A percentile compares a stretch with the other conserved stretches of the same genome.
Evolutionary conservation across 148 eudicot species (phyloP).

Genomic region (Pharnaceum exiguum): DNA sequence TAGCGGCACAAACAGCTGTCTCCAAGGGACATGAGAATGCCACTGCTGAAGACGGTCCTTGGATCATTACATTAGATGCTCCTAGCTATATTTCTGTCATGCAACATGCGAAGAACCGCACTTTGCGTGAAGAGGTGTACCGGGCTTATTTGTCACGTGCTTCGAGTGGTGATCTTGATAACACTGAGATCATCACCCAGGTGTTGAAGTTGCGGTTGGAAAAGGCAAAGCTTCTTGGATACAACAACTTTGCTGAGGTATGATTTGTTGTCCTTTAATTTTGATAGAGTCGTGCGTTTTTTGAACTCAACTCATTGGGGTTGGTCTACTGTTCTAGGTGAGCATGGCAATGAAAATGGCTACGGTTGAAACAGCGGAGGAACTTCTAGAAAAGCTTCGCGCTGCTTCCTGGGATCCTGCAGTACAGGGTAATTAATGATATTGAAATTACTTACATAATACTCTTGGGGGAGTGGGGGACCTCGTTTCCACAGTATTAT

Average conservation of each 20-base stretch:
- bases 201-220: slow-evolving; percentile 85
- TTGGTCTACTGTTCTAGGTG: slow-evolving; percentile 45
- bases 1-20: slow-evolving; percentile 94
- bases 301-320: slow-evolving; percentile 18
- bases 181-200: slow-evolving; percentile 74
- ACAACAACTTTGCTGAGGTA: slow-evolving; percentile 94
- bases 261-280: not conserved
- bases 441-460: not conserved
- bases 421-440: slow-evolving; percentile 55
- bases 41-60: slow-evolving; percentile 88
- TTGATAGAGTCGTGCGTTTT: not conserved
- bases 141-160: slow-evolving; percentile 90
- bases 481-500: no score
- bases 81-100: slow-evolving; percentile 88
- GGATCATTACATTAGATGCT: slow-evolving; percentile 92
- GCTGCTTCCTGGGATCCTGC: slow-evolving; percentile 94
- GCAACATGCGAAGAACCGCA: slow-evolving; percentile 86
- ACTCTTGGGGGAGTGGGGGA: no score
- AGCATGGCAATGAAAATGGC: slow-evolving; percentile 99
- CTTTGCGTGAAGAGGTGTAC: slow-evolving; percentile 91
- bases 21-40: slow-evolving; percentile 99
- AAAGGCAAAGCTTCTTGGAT: slow-evolving; percentile 92
- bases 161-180: slow-evolving; percentile 89
- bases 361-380: slow-evolving; percentile 84
- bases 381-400: slow-evolving; percentile 90